Evolutionary conservation across 1,139 yeast species (phyloP).

Genomic region (Lodderomyces theae): DNA sequence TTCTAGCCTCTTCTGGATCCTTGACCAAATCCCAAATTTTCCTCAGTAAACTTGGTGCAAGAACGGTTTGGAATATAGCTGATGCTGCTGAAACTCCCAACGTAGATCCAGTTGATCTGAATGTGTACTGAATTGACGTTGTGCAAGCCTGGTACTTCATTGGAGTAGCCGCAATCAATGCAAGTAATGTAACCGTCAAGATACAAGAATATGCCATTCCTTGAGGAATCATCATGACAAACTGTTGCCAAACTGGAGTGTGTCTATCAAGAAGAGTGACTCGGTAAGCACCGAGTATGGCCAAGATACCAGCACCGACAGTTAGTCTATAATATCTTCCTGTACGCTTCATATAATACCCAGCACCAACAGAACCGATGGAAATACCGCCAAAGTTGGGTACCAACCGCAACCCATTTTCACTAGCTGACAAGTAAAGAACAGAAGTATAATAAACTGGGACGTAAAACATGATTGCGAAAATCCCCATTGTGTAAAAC

Average conservation of each 20-base stretch:
- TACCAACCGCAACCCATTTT: conserved; percentile 59
- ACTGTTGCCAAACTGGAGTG: conserved; percentile 38
- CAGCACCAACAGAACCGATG: conserved; percentile 66
- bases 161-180: conserved; percentile 65
- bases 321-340: conserved; percentile 62
- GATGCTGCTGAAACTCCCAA: conserved; percentile 68
- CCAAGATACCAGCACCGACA: conserved; percentile 40
- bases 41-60: conserved; percentile 18
- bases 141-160: conserved; percentile 65
- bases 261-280: conserved; percentile 38
- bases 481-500: conserved; percentile 58
- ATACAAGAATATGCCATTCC: conserved; percentile 62
- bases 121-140: conserved; percentile 73
- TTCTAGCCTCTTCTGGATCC: conserved; percentile 31
- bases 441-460: conserved; percentile 67
- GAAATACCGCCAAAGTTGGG: conserved; percentile 72
- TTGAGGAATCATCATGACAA: conserved; percentile 37
- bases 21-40: conserved; percentile 24
- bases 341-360: conserved; percentile 63
- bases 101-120: conserved; percentile 73
- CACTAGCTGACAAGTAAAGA: conserved; percentile 51
- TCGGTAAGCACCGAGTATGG: conserved; percentile 46
- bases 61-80: conserved; percentile 54
- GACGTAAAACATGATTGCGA: conserved; percentile 55
- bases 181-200: conserved; percentile 63